Evolutionary conservation across 2,329 filamentous ascomycete species (phyloP).

Genomic region (Ophiosphaerella korrae): DNA sequence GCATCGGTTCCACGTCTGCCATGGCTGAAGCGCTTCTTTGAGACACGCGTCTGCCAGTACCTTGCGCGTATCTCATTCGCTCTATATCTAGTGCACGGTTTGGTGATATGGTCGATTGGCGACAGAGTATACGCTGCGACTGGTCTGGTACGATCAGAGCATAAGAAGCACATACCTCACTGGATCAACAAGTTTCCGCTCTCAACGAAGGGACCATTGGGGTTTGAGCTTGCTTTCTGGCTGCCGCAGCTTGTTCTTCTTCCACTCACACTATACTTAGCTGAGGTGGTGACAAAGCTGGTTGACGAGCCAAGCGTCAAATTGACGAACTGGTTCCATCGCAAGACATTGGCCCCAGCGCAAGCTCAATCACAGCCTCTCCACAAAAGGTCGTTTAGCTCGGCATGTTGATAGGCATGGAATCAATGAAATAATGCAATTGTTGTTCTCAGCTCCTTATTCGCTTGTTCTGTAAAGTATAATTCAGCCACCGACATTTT

Average conservation of each 20-base stretch:
- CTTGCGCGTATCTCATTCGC: constrained; percentile 63
- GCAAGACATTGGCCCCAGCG: constrained; percentile 44
- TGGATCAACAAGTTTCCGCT: constrained; percentile 65
- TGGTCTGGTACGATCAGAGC: constrained; percentile 59
- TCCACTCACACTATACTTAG: constrained; percentile 37
- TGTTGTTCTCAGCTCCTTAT: background rate
- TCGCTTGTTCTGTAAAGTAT: too few relatives aligned
- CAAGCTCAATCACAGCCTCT: constrained; percentile 12
- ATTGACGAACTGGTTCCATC: constrained; percentile 59
- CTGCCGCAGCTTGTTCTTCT: constrained; percentile 60
- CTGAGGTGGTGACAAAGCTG: constrained; percentile 43
- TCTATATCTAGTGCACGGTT: constrained; percentile 64
- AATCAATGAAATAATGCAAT: background rate
- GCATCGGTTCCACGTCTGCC: constrained; percentile 62
- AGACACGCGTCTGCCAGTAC: constrained; percentile 58
- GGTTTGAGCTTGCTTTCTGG: constrained; percentile 62
- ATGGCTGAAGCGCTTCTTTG: constrained; percentile 56
- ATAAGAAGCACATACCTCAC: constrained; percentile 57
- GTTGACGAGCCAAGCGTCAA: constrained; percentile 61
- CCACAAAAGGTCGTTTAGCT: constrained; percentile 2
- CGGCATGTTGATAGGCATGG: background rate
- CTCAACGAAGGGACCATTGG: constrained; percentile 62
- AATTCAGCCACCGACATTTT: too few relatives aligned
- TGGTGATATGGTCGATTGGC: constrained; percentile 50
- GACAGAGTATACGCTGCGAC: constrained; percentile 67